Conservation (phyloP, 768 basidiomycete genomes). For the Pleurotus eryngii region DNA sequence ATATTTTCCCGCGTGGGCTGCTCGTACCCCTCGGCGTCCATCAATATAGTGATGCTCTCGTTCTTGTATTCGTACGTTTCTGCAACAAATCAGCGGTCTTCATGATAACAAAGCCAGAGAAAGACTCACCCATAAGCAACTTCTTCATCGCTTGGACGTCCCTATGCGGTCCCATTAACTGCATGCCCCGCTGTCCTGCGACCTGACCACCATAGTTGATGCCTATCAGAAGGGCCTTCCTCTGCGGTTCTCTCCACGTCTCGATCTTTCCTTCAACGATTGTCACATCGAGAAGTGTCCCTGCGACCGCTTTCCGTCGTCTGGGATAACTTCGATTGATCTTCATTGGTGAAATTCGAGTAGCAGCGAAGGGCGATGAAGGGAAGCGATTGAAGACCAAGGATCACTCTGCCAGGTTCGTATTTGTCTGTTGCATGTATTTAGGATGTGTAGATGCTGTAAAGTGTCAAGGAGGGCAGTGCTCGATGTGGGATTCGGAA, state of each 20-base stretch:
- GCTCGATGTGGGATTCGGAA: too few species aligned
- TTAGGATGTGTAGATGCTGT: too few species aligned
- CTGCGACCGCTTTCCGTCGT: not conserved
- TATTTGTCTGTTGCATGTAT: too few species aligned
- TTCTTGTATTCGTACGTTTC: constrained; percentile 26
- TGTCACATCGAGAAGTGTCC: not conserved
- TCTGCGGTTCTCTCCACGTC: constrained; percentile 8
- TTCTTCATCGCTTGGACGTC: constrained; percentile 33
- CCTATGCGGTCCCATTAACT: constrained; percentile 32
- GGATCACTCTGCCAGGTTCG: too few species aligned
- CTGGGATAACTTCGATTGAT: not conserved
- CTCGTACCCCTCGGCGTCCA: constrained; percentile 15
- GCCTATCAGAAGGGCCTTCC: constrained; percentile 35
- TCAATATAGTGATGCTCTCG: constrained; percentile 26
- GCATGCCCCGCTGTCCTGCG: not conserved
- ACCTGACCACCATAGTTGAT: constrained; percentile 22
- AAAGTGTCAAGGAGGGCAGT: too few species aligned
- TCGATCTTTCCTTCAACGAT: not conserved
- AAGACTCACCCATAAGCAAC: constrained; percentile 33
- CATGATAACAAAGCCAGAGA: not conserved
- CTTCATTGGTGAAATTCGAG: not conserved
- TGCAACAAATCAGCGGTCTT: constrained; percentile 9
- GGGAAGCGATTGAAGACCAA: too few species aligned
- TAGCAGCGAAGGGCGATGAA: too few species aligned
- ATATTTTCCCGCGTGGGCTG: constrained; percentile 29